phyloP scores from a whole-genome alignment of 495 filamentous ascomycete species.

The Darksidea phi region DNA sequence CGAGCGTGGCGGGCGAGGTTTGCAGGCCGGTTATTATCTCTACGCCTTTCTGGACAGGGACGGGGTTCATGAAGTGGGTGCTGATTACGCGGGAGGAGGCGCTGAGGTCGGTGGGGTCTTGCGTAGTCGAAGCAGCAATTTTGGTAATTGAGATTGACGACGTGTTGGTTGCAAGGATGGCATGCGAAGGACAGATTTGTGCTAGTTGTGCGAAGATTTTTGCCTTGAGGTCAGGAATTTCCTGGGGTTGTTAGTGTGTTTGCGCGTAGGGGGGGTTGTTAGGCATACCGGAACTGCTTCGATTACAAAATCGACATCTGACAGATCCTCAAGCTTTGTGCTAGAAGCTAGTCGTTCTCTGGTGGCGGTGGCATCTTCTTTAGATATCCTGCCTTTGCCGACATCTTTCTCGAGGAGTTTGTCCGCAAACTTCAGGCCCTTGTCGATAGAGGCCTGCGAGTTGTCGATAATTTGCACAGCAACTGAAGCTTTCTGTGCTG shows the following conservation, averaged over 20 bases:
- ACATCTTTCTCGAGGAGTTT: conserved; percentile 92
- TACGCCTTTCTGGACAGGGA: conserved; percentile 94
- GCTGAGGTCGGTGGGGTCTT: conserved; percentile 72
- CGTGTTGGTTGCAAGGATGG: conserved; percentile 95
- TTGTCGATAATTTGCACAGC: conserved; percentile 86
- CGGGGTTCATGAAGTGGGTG: conserved; percentile 99
- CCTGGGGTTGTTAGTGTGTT: conserved; percentile 42
- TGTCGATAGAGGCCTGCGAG: conserved; percentile 83
- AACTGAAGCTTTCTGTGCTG: conserved; percentile 77
- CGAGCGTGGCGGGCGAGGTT: conserved; percentile 76
- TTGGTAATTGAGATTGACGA: conserved; percentile 96
- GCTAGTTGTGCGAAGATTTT: conserved; percentile 85
- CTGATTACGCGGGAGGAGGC: conserved; percentile 85
- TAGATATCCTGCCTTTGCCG: conserved; percentile 74
- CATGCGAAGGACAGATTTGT: conserved; percentile 76
- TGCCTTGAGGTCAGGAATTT: conserved; percentile 81
- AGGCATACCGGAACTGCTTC: conserved; percentile 75
- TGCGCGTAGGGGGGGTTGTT: neutral
- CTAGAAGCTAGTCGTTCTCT: conserved; percentile 66
- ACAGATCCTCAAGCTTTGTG: conserved; percentile 74
- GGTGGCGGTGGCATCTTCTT: conserved; percentile 69
- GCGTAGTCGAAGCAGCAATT: conserved; percentile 77
- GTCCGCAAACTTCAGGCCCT: conserved; percentile 88
- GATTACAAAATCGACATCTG: conserved; percentile 92
- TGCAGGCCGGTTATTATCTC: conserved; percentile 95